Evolutionary conservation across 441 rosid species (phyloP), one percentile per base, ranked within the genome.

Genomic region (Erodium trifolium): DNA sequence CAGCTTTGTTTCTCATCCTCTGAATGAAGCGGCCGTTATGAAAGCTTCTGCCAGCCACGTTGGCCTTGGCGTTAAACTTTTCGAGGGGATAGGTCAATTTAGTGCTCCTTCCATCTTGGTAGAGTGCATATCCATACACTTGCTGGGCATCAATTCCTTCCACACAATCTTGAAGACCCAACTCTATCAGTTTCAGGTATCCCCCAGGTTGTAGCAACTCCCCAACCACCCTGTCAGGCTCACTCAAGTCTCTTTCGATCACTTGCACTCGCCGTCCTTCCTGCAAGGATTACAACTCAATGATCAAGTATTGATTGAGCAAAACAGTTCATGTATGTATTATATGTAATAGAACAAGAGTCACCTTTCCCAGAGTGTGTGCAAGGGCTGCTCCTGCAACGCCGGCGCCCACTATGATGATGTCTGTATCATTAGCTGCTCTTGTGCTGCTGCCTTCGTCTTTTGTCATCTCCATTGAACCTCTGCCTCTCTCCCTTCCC

Each of bases 311-410:
- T 51, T 13, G 5, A 51, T 23, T 23, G 27, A 23, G 27, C 27
- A 4, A 16, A n/a, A 51, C 16, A 45, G 11, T 8, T 39, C 8
- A 39, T 39, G 43, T 16, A n/a, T 59, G 23, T 6, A 59, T 1
- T 16, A n/a, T 2, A 59, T 3, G n/a, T n/a, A n/a, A n/a, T 23
- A 23, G 27, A 34, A 62, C 3, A 62, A 19, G 31, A 19, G 11
- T 19, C 27, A 63, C 67, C 67, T 64, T 64, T 13, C 67, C 67
- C 2, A 64, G 67, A 1, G 67, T 64, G 45, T 64, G n/a, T 10
- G 67, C 67, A 35, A 64, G 67, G 4, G 67, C 67, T 27, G 67
- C n/a, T 11, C 67, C 67, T 0, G 67, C 67, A 34, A 64, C 67
- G 0, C 67, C 67, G 11, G 27, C 27, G 27, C 27, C 27, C 0